phyloP scores from a whole-genome alignment of 192 early-diverging fungal species.

The Coemansia sp. region DNA sequence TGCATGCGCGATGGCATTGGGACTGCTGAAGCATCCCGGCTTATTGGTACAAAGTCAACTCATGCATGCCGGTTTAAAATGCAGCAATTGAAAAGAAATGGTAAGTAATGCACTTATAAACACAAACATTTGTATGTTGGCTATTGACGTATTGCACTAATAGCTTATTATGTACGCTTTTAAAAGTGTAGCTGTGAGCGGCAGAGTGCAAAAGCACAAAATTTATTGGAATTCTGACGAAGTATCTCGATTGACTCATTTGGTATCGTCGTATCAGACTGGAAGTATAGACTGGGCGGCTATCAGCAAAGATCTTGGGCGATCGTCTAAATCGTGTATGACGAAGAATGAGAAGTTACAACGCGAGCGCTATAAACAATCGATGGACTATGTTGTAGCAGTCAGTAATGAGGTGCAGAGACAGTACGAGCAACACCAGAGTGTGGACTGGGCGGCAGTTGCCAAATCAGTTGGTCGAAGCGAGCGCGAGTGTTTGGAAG shows the following conservation, averaged over 20 bases:
- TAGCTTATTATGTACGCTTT: no score
- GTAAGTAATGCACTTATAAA: background rate
- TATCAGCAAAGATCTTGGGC: constrained; percentile 2
- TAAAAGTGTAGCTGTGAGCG: background rate
- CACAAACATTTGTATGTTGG: background rate
- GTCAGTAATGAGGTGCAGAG: background rate
- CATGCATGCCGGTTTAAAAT: background rate
- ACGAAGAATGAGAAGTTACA: background rate
- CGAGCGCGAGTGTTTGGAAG: constrained; percentile 11
- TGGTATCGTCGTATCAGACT: background rate
- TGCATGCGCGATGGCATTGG: background rate
- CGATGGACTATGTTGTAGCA: background rate
- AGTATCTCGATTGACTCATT: background rate
- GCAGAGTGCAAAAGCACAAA: background rate
- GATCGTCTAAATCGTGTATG: background rate
- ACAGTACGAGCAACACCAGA: background rate
- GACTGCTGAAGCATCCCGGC: background rate
- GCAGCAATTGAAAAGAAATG: background rate
- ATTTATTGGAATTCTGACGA: background rate
- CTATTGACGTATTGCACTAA: background rate
- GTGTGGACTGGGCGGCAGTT: constrained; percentile 7
- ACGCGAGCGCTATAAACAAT: background rate
- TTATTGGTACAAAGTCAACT: background rate
- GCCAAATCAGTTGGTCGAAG: background rate
- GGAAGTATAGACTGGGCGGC: background rate